phyloP scores from a whole-genome alignment of 2,329 filamentous ascomycete species.

The Venturia effusa region DNA sequence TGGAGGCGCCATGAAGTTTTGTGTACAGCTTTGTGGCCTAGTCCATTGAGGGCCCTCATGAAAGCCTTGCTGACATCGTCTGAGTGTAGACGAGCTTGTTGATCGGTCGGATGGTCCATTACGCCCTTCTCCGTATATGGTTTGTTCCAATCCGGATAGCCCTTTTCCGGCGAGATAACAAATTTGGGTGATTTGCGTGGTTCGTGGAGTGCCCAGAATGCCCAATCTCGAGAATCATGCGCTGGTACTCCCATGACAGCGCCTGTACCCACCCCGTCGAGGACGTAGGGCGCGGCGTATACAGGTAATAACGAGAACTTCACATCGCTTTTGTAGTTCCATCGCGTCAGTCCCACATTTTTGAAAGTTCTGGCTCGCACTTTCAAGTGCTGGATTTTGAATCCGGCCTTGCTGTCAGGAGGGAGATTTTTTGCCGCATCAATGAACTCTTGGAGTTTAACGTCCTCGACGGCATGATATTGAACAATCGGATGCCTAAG shows the following conservation, averaged over 20 bases:
- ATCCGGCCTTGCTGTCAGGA: conserved; percentile 51
- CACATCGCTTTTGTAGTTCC: not conserved
- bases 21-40: conserved; percentile 40
- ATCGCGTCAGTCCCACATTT: too few relatives aligned
- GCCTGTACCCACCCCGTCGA: conserved; percentile 76
- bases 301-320: conserved; percentile 44
- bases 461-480: conserved; percentile 47
- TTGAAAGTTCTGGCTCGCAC: not conserved
- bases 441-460: conserved; percentile 56
- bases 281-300: conserved; percentile 74
- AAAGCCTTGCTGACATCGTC: not conserved
- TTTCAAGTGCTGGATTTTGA: conserved; percentile 47
- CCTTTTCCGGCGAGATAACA: conserved; percentile 40
- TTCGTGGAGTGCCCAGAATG: conserved; percentile 67
- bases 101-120: not conserved
- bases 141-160: conserved; percentile 13
- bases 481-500: conserved; percentile 60
- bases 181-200: conserved; percentile 48
- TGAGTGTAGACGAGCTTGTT: not conserved
- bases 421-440: conserved; percentile 44
- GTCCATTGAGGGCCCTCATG: not conserved
- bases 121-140: conserved; percentile 57
- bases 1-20: conserved; percentile 65
- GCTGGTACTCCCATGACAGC: conserved; percentile 89
- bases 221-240: conserved; percentile 67